Percentiles rank a stretch among this genome's conserved stretches.
Conservation (phyloP, 2,329 filamentous ascomycete species). For the Colletotrichum phormii region DNA sequence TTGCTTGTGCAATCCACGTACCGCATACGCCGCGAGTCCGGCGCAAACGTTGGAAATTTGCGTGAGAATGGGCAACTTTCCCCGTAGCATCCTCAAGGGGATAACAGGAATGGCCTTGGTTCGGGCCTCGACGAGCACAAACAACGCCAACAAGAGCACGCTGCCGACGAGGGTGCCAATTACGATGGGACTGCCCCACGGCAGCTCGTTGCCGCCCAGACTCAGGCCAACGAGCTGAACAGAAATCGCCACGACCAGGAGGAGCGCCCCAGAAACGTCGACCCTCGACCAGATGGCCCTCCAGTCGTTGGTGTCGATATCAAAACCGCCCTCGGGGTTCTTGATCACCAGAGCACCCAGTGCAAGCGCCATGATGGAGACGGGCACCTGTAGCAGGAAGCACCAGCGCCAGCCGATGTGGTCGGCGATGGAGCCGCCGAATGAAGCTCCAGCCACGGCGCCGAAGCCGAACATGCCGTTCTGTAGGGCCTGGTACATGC, state of each 20-base stretch:
- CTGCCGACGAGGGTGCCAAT: slow-evolving; percentile 57
- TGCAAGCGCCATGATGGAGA: slow-evolving; percentile 65
- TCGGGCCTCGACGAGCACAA: slow-evolving; percentile 60
- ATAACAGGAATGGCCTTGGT: slow-evolving; percentile 65
- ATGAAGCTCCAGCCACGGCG: slow-evolving; percentile 70
- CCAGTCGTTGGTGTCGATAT: slow-evolving; percentile 43
- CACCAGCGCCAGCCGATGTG: slow-evolving; percentile 76
- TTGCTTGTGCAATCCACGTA: slow-evolving; percentile 49
- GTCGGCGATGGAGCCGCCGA: slow-evolving; percentile 74
- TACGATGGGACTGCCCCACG: slow-evolving; percentile 63
- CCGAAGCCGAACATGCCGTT: slow-evolving; percentile 73
- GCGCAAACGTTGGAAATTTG: slow-evolving; percentile 70
- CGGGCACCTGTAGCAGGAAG: slow-evolving; percentile 71
- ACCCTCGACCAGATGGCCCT: slow-evolving; percentile 63
- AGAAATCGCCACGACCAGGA: slow-evolving; percentile 69
- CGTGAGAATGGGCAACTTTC: slow-evolving; percentile 63
- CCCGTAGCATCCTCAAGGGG: slow-evolving; percentile 67
- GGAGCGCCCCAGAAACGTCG: slow-evolving; percentile 67
- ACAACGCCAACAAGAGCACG: slow-evolving; percentile 53
- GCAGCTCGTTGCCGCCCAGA: slow-evolving; percentile 65
- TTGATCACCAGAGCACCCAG: slow-evolving; percentile 65
- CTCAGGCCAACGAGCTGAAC: slow-evolving; percentile 67
- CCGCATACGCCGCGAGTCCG: slow-evolving; percentile 71
- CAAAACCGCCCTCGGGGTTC: slow-evolving; percentile 52
- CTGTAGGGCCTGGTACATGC: slow-evolving; percentile 71